Evolutionary conservation across 441 rosid species (phyloP), one percentile per base, ranked within the genome.

Genomic region (Aquilaria agallochum): DNA sequence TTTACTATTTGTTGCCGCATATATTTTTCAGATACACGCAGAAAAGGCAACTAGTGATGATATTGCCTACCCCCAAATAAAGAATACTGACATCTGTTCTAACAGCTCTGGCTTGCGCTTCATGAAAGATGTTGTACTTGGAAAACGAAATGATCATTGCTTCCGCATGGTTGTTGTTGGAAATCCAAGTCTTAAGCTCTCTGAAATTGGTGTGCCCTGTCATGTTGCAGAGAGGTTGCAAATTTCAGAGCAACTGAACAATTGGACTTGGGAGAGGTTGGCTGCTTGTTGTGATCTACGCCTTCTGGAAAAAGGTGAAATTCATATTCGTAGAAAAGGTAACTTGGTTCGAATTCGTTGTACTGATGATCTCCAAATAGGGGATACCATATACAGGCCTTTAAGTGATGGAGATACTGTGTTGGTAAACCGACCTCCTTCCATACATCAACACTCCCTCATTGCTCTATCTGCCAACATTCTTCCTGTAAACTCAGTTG

Each of bases 161-260:
- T 95, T 95, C 68, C 84, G 99, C 55, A 88, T 92, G 87, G 98
- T 95, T 60, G 90, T 95, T 2, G 83, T 81, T 12, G 99, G 99
- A 42, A 92, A 95, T 66, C 97, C 98, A 0, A 81, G 80, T n/a
- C 72, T 92, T 55, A 77, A 84, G 71, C 85, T 88, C 27, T 66
- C 74, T 33, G 99, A 95, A 85, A 78, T 95, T 10, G 99, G 99
- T 55, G 84, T 95, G 55, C 99, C 99, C 2, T 71, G 87, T 67
- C 82, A 70, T 31, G 67, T 95, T 54, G 99, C 98, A 1, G 94
- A 87, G 62, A 86, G 80, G 73, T 64, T 95, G 77, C 91, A 80
- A 60, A 74, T 92, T 56, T 78, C 94, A 13, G 98, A 95, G 74
- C 83, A 61, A 69, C 75, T 95, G 63, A 95, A 87, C 61, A 50